A percentile compares a stretch with the other conserved stretches of the same genome.
phyloP scores from a whole-genome alignment of 2,329 filamentous ascomycete genomes.

The Incumbomyces delicatus region DNA sequence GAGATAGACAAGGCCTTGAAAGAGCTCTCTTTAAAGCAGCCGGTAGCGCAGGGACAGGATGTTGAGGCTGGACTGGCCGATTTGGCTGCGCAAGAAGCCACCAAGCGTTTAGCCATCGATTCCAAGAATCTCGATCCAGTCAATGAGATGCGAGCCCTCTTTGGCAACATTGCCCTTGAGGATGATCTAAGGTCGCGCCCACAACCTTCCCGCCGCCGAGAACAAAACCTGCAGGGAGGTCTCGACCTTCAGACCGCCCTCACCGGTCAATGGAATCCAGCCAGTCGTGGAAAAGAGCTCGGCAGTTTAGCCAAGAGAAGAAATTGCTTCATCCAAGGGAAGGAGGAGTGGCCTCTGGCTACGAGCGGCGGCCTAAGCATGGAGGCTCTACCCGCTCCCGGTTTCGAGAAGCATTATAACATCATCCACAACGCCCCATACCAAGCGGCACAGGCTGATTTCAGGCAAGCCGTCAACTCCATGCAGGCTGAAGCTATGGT shows the following conservation, averaged over 20 bases:
- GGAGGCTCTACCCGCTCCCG: constrained; percentile 49
- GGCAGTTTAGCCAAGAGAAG: constrained; percentile 62
- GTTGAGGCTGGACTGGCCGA: constrained; percentile 24
- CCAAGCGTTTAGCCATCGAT: constrained; percentile 51
- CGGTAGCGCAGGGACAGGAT: constrained; percentile 20
- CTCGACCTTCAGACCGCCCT: constrained; percentile 46
- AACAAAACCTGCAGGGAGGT: constrained; percentile 45
- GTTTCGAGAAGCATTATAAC: constrained; percentile 61
- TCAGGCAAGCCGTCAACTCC: constrained; percentile 67
- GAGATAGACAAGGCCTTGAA: constrained; percentile 58
- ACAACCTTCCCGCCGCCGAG: constrained; percentile 40
- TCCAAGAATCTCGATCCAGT: constrained; percentile 69
- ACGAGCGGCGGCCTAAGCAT: constrained; percentile 76
- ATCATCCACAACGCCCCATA: constrained; percentile 70
- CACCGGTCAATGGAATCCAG: constrained; percentile 42
- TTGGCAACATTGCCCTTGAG: constrained; percentile 56
- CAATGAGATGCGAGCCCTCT: constrained; percentile 80
- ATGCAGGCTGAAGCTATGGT: constrained; percentile 82
- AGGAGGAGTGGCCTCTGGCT: constrained; percentile 74
- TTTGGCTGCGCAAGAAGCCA: constrained; percentile 31
- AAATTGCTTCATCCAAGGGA: constrained; percentile 78
- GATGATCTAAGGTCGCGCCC: constrained; percentile 41
- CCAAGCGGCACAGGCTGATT: constrained; percentile 62
- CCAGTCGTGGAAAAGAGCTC: constrained; percentile 53
- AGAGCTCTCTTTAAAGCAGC: constrained; percentile 42